Conservation (phyloP, 306 rosid genomes). For the Coriaria nepalensis region DNA sequence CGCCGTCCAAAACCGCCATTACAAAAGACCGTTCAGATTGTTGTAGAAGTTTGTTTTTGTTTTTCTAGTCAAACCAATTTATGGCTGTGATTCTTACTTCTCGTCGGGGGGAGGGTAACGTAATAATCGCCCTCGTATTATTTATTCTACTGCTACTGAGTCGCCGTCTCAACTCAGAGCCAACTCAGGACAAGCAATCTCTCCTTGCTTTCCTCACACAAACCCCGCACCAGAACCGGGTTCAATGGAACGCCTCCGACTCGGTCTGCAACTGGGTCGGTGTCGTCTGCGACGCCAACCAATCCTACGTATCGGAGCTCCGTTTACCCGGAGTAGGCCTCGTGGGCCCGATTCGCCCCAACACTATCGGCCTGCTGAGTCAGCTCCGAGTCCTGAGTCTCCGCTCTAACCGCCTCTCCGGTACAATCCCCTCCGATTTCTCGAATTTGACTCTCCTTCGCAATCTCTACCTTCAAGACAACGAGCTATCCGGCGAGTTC, state of each 20-base stretch:
- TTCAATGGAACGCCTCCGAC: conserved; percentile 66
- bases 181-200: conserved; percentile 75
- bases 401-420: conserved; percentile 59
- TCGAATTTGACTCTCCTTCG: conserved; percentile 51
- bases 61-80: conserved; percentile 1
- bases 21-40: neutral
- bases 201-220: conserved; percentile 52
- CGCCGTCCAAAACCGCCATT: conserved; percentile 9
- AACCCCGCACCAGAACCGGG: conserved; percentile 51
- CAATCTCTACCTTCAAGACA: conserved; percentile 54
- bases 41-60: conserved; percentile 1
- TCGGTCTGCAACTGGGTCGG: conserved; percentile 92
- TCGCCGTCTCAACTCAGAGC: conserved; percentile 42
- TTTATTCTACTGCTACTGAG: conserved; percentile 15
- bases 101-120: neutral
- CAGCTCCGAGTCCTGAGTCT: conserved; percentile 74
- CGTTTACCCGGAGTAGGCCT: conserved; percentile 80
- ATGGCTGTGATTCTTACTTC: conserved; percentile 26
- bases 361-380: conserved; percentile 45
- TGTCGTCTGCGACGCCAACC: conserved; percentile 33
- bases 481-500: conserved; percentile 46
- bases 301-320: conserved; percentile 37
- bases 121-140: conserved; percentile 10
- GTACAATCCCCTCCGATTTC: conserved; percentile 69
- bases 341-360: conserved; percentile 54